phyloP scores from a whole-genome alignment of 2,329 filamentous ascomycete genomes.

The Pseudomassariella vexata region DNA sequence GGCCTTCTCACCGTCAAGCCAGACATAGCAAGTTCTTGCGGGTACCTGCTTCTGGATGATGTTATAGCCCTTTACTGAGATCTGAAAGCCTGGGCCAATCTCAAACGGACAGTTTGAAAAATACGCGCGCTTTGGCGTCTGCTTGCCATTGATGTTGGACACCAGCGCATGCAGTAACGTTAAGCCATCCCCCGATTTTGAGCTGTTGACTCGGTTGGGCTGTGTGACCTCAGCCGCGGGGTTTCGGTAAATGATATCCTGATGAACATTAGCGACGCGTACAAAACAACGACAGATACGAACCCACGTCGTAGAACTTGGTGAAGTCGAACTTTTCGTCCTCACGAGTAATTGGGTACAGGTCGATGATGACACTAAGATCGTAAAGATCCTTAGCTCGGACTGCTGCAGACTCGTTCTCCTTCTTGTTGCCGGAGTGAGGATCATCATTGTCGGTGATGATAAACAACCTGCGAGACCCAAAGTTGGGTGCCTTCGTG shows the following conservation, averaged over 20 bases:
- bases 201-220: conserved; percentile 51
- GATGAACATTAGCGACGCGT: conserved; percentile 8
- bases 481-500: conserved; percentile 89
- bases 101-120: conserved; percentile 87
- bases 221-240: conserved; percentile 64
- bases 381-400: conserved; percentile 94
- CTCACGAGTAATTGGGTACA: conserved; percentile 78
- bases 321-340: conserved; percentile 70
- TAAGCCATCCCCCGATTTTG: conserved; percentile 68
- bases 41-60: conserved; percentile 79
- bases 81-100: conserved; percentile 74
- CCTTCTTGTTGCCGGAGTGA: conserved; percentile 64
- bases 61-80: conserved; percentile 91
- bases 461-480: conserved; percentile 86
- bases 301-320: conserved; percentile 82
- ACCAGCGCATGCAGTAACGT: conserved; percentile 73
- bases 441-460: conserved; percentile 93
- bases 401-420: conserved; percentile 72
- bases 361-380: conserved; percentile 81
- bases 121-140: conserved; percentile 75
- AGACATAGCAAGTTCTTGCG: conserved; percentile 80
- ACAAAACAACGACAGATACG: neutral
- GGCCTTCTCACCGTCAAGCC: conserved; percentile 76
- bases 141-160: conserved; percentile 85
- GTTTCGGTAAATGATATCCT: conserved; percentile 88